These are phyloP conservation scores for Wallacemonas sp. DNA, from an alignment of 208 protist species.

Conservation along the genomic window DNA sequence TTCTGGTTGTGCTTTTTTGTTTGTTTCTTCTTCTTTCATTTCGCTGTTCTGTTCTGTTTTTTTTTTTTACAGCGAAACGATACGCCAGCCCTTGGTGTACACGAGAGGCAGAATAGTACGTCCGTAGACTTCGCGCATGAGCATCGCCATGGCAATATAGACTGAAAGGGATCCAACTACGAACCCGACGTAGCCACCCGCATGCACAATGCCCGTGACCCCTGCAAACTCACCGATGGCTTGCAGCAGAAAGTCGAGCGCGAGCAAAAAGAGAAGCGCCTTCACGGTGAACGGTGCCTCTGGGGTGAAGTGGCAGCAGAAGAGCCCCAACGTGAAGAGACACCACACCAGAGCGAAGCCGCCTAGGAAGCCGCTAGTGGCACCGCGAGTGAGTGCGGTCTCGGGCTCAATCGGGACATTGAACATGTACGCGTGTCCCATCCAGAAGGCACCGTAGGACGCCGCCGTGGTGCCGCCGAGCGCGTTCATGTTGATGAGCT, in stretches of 20 bases:
- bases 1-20: too few relatives aligned
- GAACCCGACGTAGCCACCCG: slow-evolving; percentile 48
- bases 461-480: slow-evolving; percentile 49
- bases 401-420: slow-evolving; percentile 12
- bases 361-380: slow-evolving; percentile 21
- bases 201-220: slow-evolving; percentile 14
- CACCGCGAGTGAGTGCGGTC: not conserved
- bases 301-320: slow-evolving; percentile 24
- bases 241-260: slow-evolving; percentile 44
- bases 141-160: slow-evolving; percentile 49
- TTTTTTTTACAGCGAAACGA: slow-evolving; percentile 20
- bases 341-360: slow-evolving; percentile 31
- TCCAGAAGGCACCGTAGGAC: slow-evolving; percentile 59
- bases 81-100: slow-evolving; percentile 24
- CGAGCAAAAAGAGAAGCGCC: slow-evolving; percentile 24
- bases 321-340: slow-evolving; percentile 27
- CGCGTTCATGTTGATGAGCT: slow-evolving; percentile 47
- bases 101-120: slow-evolving; percentile 34
- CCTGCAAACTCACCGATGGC: slow-evolving; percentile 31
- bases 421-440: slow-evolving; percentile 22
- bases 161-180: slow-evolving; percentile 47
- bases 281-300: slow-evolving; percentile 21
- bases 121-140: slow-evolving; percentile 49
- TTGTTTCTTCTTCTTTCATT: too few relatives aligned
- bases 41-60: too few relatives aligned